Evolutionary conservation across 345 rosid species (phyloP), one percentile per base, ranked within the genome.

Genomic region (Crucihimalaya himalaica): DNA sequence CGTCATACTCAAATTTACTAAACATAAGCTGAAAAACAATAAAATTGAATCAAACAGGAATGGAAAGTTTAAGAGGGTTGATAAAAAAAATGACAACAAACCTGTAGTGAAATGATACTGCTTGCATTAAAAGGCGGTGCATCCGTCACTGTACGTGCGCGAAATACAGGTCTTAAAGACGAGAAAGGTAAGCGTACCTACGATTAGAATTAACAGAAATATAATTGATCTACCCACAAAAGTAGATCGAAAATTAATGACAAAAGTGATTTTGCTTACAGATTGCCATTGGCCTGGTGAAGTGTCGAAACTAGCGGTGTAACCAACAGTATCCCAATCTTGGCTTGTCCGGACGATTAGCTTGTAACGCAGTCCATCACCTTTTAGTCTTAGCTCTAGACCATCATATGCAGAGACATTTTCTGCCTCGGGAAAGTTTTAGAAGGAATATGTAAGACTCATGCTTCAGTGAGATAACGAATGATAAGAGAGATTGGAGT

Each of bases 1-100:
- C 99, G 29, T 94, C 99, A 68, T 86, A 94, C 83, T 94, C 97
- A 50, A 94, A 94, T 80, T 91, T 94, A 87, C 99, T 91, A 87
- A 89, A 87, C 97, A 91, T 89, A 56, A 94, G 92, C 99, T 94
- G 96, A 43, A 84, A 73, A 28, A 31, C 4, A 67, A 80, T 8
- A 32, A 73, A 14, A 14, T 19, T 8, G 10, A 45, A 58, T 75
- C 63, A 55, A 47, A 15, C 57, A 6, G 10, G 10, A 29, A 46
- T 29, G 61, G 11, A 39, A 40, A 27, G 34, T 5, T 66, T 23
- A 6, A 66, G 5, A 51, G 12, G 3, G 32, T 31, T 12, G n/a
- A 51, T 19, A 51, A 4, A 3, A 19, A 20, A 23, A 68, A 51
- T 13, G 8, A 8, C 52, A 15, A 2, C 82, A 66, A 71, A 78